Evolutionary conservation across 805 yeast genomes (phyloP).

Genomic region (Teunomyces stri): DNA sequence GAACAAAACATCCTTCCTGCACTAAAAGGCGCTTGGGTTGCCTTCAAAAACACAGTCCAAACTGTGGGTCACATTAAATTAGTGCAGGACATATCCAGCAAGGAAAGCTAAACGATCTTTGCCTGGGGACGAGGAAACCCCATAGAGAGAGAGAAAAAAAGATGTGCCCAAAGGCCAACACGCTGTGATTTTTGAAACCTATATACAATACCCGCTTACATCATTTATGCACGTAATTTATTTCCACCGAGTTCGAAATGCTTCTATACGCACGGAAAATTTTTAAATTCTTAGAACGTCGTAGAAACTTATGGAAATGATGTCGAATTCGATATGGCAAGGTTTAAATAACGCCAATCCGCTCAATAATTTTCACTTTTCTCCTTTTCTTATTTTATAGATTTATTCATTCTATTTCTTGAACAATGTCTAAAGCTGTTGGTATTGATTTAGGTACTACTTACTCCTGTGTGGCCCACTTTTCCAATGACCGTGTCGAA

Average conservation of each 20-base stretch:
- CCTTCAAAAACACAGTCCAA: slow-evolving; percentile 29
- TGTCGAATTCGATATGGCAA: slow-evolving; percentile 4
- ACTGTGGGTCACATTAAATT: slow-evolving; percentile 26
- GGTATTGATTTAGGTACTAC: slow-evolving; percentile 35
- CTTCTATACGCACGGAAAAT: slow-evolving; percentile 5
- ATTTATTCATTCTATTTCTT: slow-evolving; percentile 1
- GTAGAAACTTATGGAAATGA: slow-evolving; percentile 11
- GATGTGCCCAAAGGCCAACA: no score
- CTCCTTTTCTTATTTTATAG: slow-evolving; percentile 2
- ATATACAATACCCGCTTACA: neutral
- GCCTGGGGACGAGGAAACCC: no score
- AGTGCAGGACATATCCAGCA: slow-evolving; percentile 37
- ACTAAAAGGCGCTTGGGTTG: slow-evolving; percentile 37
- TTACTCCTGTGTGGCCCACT: slow-evolving; percentile 34
- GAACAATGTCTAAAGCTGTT: slow-evolving; percentile 28
- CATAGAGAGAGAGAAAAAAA: no score
- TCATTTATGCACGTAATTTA: slow-evolving; percentile 2
- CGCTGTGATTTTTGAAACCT: no score
- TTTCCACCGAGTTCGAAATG: slow-evolving; percentile 5
- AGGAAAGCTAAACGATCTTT: slow-evolving; percentile 16
- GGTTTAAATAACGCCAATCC: slow-evolving; percentile 1
- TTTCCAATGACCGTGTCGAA: slow-evolving; percentile 32
- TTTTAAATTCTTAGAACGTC: slow-evolving; percentile 10
- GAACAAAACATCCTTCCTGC: slow-evolving; percentile 25
- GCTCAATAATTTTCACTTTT: slow-evolving; percentile 1